Conservation (phyloP, 257 asterid genomes). For the Avicennia marina region DNA sequence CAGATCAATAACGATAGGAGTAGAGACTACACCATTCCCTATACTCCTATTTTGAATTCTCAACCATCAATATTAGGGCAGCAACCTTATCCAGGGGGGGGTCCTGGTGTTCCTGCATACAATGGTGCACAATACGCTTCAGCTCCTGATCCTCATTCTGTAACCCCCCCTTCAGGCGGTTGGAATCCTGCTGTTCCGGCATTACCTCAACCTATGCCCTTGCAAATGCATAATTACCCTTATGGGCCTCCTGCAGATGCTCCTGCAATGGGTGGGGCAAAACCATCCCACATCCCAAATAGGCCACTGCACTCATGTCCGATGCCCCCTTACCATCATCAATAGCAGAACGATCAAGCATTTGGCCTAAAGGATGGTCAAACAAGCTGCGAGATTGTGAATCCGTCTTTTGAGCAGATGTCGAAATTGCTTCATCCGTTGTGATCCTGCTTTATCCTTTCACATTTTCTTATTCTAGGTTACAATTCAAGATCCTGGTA, state of each 20-base stretch:
- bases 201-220: slow-evolving; percentile 42
- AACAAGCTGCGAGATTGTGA: neutral
- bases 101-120: slow-evolving; percentile 48
- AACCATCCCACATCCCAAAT: slow-evolving; percentile 47
- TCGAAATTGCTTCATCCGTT: neutral
- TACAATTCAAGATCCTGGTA: slow-evolving; percentile 13
- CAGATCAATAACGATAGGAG: slow-evolving; percentile 91
- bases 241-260: slow-evolving; percentile 51
- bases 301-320: slow-evolving; percentile 55
- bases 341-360: slow-evolving; percentile 22
- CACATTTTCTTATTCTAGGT: neutral
- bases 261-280: slow-evolving; percentile 44
- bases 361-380: slow-evolving; percentile 9
- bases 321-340: slow-evolving; percentile 63
- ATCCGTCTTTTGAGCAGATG: neutral
- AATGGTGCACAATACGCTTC: slow-evolving; percentile 54
- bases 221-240: slow-evolving; percentile 75
- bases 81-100: slow-evolving; percentile 61
- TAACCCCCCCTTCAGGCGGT: slow-evolving; percentile 53
- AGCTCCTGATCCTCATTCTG: slow-evolving; percentile 38
- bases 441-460: neutral
- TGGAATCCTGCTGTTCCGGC: slow-evolving; percentile 56
- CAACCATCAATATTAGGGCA: slow-evolving; percentile 73
- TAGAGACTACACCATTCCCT: slow-evolving; percentile 84
- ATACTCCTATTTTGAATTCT: slow-evolving; percentile 48